Percentiles rank a stretch among this genome's conserved stretches.
These are phyloP conservation scores for Rhynchospora breviuscula DNA, from an alignment of 176 grass and related monocot species.

Conservation along the genomic window DNA sequence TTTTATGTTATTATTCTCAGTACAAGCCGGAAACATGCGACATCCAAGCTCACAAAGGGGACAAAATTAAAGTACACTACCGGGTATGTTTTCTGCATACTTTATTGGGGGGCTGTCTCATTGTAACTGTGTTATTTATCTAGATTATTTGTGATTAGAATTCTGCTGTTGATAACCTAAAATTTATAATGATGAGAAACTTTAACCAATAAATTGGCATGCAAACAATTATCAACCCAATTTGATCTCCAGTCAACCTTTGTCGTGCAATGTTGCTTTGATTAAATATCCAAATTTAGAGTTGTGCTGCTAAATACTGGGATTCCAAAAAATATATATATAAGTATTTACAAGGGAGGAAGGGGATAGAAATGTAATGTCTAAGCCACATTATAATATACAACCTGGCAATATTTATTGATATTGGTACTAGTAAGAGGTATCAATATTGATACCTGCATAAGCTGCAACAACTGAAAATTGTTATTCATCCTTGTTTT, in stretches of 20 bases:
- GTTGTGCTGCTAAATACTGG: neutral
- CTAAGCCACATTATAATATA: neutral
- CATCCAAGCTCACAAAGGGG: slow-evolving; percentile 78
- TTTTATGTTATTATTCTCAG: slow-evolving; percentile 37
- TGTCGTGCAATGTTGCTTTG: neutral
- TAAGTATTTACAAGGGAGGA: neutral
- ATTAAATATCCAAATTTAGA: neutral
- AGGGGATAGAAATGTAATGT: neutral
- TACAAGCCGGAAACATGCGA: slow-evolving; percentile 67
- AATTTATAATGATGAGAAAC: neutral
- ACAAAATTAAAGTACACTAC: slow-evolving; percentile 88
- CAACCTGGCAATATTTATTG: neutral
- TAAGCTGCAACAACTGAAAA: neutral
- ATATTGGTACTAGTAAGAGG: neutral
- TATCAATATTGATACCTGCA: neutral
- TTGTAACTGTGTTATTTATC: neutral
- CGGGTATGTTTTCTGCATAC: slow-evolving; percentile 40
- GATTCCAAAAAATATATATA: neutral
- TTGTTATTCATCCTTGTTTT: neutral
- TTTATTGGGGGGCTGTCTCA: neutral
- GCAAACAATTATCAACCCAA: neutral
- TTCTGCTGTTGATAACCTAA: neutral
- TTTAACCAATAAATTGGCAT: neutral
- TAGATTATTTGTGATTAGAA: neutral
- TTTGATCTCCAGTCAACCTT: neutral